A percentile compares a stretch with the other conserved stretches of the same genome.
phyloP scores from a whole-genome alignment of 352 stramenopile species.

The Pythium oligandrum region DNA sequence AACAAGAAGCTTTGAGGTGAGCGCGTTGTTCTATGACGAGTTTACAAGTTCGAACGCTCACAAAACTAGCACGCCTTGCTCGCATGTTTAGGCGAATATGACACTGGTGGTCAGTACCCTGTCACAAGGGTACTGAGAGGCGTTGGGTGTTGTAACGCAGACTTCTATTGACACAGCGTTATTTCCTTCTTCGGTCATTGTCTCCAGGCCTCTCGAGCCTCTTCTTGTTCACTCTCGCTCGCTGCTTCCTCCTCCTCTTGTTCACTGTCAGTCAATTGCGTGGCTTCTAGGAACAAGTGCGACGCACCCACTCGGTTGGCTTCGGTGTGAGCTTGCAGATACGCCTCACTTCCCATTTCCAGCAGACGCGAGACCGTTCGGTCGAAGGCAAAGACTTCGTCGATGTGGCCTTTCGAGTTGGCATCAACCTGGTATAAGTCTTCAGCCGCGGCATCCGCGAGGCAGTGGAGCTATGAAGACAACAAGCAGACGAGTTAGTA shows the following conservation, averaged over 20 bases:
- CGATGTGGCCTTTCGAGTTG: conserved; percentile 53
- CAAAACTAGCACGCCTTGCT: too few relatives aligned
- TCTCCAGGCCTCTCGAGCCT: too few relatives aligned
- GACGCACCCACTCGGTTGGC: conserved; percentile 10
- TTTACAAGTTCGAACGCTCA: too few relatives aligned
- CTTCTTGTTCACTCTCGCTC: too few relatives aligned
- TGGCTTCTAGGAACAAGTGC: conserved; percentile 27
- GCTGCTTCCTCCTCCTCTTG: not conserved
- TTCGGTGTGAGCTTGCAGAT: conserved; percentile 49
- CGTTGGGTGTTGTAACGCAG: too few relatives aligned
- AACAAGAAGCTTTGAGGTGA: too few relatives aligned
- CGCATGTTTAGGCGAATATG: too few relatives aligned
- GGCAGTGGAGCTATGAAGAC: conserved; percentile 55
- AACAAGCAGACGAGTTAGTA: not conserved
- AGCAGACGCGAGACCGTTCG: conserved; percentile 83
- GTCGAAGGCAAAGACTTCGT: conserved; percentile 84
- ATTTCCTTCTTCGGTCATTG: too few relatives aligned
- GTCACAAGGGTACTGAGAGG: too few relatives aligned
- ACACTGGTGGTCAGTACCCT: too few relatives aligned
- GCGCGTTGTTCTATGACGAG: too few relatives aligned
- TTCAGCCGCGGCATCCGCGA: conserved; percentile 52
- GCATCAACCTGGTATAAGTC: conserved; percentile 60
- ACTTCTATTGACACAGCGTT: too few relatives aligned
- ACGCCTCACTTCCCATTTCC: conserved; percentile 81
- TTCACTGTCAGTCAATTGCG: conserved; percentile 2